Evolutionary conservation across 2,329 filamentous ascomycete genomes (phyloP).

Genomic region (Nemania serpens): DNA sequence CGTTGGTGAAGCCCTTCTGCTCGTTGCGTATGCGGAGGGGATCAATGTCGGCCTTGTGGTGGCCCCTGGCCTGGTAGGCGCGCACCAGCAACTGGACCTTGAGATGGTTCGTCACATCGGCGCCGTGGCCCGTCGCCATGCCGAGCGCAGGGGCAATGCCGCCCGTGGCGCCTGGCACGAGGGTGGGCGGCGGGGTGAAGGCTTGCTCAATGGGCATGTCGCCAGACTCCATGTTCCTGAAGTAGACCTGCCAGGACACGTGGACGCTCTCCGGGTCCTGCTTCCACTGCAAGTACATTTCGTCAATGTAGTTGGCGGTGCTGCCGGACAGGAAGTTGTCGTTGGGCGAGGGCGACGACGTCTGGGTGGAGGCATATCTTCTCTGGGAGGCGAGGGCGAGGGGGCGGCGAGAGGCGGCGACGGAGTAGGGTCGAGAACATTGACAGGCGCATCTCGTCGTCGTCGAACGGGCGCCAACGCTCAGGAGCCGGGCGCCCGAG

Average conservation of each 20-base stretch:
- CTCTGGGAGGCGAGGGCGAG: slow-evolving; percentile 56
- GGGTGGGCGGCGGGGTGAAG: slow-evolving; percentile 92
- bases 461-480: slow-evolving; percentile 54
- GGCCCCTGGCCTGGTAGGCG: slow-evolving; percentile 95
- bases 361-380: slow-evolving; percentile 59
- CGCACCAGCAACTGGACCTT: slow-evolving; percentile 97
- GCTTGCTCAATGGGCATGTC: slow-evolving; percentile 97
- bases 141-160: slow-evolving; percentile 75
- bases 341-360: slow-evolving; percentile 73
- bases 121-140: slow-evolving; percentile 67
- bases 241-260: slow-evolving; percentile 98
- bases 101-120: slow-evolving; percentile 91
- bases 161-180: slow-evolving; percentile 81
- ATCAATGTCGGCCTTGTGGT: slow-evolving; percentile 98
- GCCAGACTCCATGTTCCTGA: slow-evolving; percentile 98
- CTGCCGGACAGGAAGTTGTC: slow-evolving; percentile 97
- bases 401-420: slow-evolving; percentile 54
- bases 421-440: slow-evolving; percentile 49
- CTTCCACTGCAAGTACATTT: slow-evolving; percentile 99
- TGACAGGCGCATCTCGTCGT: slow-evolving; percentile 41
- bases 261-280: slow-evolving; percentile 91
- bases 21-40: slow-evolving; percentile 91
- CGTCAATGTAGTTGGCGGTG: slow-evolving; percentile 98
- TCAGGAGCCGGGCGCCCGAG: slow-evolving; percentile 67
- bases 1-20: slow-evolving; percentile 80